phyloP scores from a whole-genome alignment of 306 rosid species.

The Castanea mollissima region DNA sequence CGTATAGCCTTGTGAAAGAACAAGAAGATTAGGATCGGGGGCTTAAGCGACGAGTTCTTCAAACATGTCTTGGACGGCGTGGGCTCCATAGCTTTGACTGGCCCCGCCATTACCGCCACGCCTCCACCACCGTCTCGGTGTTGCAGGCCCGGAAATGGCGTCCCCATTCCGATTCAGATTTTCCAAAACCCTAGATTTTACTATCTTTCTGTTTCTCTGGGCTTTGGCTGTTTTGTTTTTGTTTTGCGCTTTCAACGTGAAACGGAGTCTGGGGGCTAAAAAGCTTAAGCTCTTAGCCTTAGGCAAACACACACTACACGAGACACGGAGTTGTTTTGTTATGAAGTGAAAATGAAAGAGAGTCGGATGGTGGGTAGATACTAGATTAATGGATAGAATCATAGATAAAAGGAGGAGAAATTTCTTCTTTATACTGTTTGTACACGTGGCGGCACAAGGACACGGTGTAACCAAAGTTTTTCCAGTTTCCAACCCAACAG shows the following conservation, averaged over 20 bases:
- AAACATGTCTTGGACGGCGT: constrained; percentile 20
- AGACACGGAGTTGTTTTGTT: too few relatives aligned
- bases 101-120: constrained; percentile 38
- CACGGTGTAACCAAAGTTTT: constrained; percentile 13
- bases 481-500: too few relatives aligned
- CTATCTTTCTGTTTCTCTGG: neutral
- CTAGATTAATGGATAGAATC: too few relatives aligned
- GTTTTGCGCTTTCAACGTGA: neutral
- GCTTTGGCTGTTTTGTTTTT: neutral
- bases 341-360: too few relatives aligned
- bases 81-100: constrained; percentile 30
- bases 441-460: constrained; percentile 20
- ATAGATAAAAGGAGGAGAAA: neutral
- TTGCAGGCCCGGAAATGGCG: constrained; percentile 33
- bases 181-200: constrained; percentile 7
- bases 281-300: too few relatives aligned
- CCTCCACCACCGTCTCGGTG: constrained; percentile 31
- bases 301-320: too few relatives aligned
- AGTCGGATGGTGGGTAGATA: too few relatives aligned
- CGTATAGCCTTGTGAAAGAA: constrained; percentile 51
- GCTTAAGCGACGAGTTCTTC: constrained; percentile 26
- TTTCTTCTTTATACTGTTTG: neutral
- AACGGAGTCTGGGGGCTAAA: too few relatives aligned
- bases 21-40: constrained; percentile 47
- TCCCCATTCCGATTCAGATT: constrained; percentile 42